Evolutionary conservation across 2,329 filamentous ascomycete species (phyloP).

Genomic region (Aspergillus spinulosporus): DNA sequence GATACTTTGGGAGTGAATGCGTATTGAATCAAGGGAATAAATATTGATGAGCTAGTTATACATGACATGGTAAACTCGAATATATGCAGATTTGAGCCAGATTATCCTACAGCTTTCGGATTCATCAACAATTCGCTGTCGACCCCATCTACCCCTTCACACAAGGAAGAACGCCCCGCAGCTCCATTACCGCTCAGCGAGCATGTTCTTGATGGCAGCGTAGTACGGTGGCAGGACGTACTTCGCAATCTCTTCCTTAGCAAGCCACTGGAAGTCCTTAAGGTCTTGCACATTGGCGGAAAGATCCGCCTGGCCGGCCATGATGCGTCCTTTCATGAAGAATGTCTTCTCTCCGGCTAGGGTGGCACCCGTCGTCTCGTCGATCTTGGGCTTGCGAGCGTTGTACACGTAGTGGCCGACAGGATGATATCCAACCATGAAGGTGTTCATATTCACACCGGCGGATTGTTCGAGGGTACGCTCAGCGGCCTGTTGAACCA

Average conservation of each 20-base stretch:
- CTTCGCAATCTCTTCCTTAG: conserved; percentile 79
- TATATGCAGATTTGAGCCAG: conserved; percentile 37
- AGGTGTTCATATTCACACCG: conserved; percentile 97
- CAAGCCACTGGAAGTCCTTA: conserved; percentile 86
- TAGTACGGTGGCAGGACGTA: conserved; percentile 70
- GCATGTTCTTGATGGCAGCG: conserved; percentile 75
- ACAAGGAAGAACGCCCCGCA: not conserved
- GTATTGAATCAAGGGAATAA: conserved; percentile 8
- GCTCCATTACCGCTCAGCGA: conserved; percentile 66
- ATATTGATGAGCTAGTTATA: conserved; percentile 38
- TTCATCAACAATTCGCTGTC: conserved; percentile 8
- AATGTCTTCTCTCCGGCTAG: conserved; percentile 78
- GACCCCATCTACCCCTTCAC: not conserved
- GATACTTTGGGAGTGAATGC: not conserved
- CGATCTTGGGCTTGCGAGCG: conserved; percentile 52
- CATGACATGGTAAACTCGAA: conserved; percentile 35
- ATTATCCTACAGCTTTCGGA: conserved; percentile 10
- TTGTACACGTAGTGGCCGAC: conserved; percentile 73
- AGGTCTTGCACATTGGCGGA: conserved; percentile 69
- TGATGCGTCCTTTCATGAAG: conserved; percentile 93
- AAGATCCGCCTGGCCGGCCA: conserved; percentile 91
- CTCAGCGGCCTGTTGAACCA: conserved; percentile 68
- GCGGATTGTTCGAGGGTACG: conserved; percentile 74
- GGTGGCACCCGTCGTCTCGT: conserved; percentile 37
- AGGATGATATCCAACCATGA: conserved; percentile 89